A percentile compares a stretch with the other conserved stretches of the same genome.
phyloP scores from a whole-genome alignment of 306 rosid species.

The Canavalia gladiata region DNA sequence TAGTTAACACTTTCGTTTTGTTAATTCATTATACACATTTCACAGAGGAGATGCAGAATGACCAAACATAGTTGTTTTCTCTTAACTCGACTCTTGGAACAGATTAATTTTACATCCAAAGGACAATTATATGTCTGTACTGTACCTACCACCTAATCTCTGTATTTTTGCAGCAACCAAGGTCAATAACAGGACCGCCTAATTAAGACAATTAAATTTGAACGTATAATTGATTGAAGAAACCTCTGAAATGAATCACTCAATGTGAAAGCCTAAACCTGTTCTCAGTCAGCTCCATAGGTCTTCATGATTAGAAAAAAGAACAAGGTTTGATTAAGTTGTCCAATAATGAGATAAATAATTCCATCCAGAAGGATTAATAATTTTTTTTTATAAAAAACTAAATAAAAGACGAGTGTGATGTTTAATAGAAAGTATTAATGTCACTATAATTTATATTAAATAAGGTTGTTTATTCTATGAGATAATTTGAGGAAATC shows the following conservation, averaged over 20 bases:
- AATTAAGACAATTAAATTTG: constrained; percentile 4
- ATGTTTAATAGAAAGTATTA: too few relatives aligned
- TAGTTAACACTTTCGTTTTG: background rate
- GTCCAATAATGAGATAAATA: too few relatives aligned
- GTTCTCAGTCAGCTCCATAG: too few relatives aligned
- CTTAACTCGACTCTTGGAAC: background rate
- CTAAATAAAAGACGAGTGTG: too few relatives aligned
- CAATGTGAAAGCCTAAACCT: background rate
- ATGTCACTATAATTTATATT: too few relatives aligned
- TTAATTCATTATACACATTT: background rate
- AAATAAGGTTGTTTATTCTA: too few relatives aligned
- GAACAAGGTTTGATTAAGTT: too few relatives aligned
- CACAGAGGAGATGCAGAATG: background rate
- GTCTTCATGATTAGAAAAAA: background rate
- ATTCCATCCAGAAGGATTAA: too few relatives aligned
- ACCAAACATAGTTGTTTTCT: background rate
- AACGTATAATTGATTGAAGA: background rate
- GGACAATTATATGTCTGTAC: background rate
- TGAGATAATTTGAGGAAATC: too few relatives aligned
- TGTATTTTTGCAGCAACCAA: background rate
- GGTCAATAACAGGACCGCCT: background rate
- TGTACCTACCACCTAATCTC: background rate
- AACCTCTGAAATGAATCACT: background rate
- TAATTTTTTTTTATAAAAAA: too few relatives aligned
- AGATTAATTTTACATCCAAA: constrained; percentile 6